phyloP scores from a whole-genome alignment of 257 asterid genomes.

The Fraxinus excelsior region DNA sequence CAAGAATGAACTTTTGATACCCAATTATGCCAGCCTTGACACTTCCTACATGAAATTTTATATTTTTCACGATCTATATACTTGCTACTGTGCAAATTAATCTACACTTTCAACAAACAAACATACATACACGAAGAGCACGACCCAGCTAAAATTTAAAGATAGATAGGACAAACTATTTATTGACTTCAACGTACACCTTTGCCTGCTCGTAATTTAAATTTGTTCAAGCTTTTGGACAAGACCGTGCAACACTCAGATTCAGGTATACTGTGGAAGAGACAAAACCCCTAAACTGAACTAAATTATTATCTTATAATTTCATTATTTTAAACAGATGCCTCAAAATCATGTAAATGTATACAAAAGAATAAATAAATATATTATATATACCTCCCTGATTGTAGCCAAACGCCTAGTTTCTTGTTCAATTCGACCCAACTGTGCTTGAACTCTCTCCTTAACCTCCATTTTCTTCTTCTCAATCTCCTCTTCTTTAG shows the following conservation, averaged over 20 bases:
- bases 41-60: background rate
- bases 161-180: background rate
- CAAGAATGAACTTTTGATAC: background rate
- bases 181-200: background rate
- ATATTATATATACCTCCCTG: constrained; percentile 49
- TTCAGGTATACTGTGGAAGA: background rate
- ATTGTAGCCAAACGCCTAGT: constrained; percentile 63
- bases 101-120: too few species aligned
- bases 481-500: constrained; percentile 89
- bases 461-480: constrained; percentile 59
- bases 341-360: background rate
- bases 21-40: background rate
- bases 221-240: too few species aligned
- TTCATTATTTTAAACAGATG: too few species aligned
- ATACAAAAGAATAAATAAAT: background rate
- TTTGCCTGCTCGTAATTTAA: background rate
- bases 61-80: too few species aligned
- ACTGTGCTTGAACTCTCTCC: constrained; percentile 67
- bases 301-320: too few species aligned
- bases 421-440: constrained; percentile 75
- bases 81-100: background rate
- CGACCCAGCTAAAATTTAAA: too few species aligned
- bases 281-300: background rate
- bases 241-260: too few species aligned
- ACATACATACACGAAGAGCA: too few species aligned